Conservation (phyloP, 1,139 yeast species). For the Taphrina populina region DNA sequence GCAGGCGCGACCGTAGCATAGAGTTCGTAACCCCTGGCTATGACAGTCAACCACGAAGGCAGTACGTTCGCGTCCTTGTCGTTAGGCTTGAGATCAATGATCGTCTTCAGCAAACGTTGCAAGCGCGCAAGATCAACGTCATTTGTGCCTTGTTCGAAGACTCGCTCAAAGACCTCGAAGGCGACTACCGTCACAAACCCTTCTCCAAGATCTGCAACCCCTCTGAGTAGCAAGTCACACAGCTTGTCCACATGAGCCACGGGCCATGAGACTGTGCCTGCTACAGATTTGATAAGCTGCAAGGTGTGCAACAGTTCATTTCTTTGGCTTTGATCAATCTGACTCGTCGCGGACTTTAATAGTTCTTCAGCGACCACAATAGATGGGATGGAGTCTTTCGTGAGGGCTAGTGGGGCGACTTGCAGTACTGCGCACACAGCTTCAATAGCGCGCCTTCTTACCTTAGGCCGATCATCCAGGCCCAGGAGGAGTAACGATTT, state of each 20-base stretch:
- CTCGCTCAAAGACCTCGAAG: constrained; percentile 79
- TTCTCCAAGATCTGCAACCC: constrained; percentile 76
- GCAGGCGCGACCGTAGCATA: constrained; percentile 62
- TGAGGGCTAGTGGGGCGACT: constrained; percentile 41
- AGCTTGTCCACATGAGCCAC: constrained; percentile 62
- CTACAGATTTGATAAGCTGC: constrained; percentile 66
- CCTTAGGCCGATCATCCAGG: constrained; percentile 89
- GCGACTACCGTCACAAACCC: constrained; percentile 79
- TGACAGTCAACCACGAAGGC: constrained; percentile 92
- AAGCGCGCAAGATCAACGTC: constrained; percentile 59
- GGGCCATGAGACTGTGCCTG: constrained; percentile 79
- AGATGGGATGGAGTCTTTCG: constrained; percentile 24
- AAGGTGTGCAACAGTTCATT: constrained; percentile 82
- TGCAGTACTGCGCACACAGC: constrained; percentile 63
- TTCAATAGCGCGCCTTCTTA: constrained; percentile 91
- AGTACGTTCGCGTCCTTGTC: constrained; percentile 78
- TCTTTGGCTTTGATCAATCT: constrained; percentile 23
- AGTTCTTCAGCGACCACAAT: constrained; percentile 26
- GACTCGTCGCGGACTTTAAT: constrained; percentile 23
- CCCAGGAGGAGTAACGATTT: constrained; percentile 77
- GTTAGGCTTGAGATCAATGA: constrained; percentile 78
- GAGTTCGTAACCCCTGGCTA: constrained; percentile 79
- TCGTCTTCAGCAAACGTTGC: constrained; percentile 57
- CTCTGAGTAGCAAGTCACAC: constrained; percentile 69
- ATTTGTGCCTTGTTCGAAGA: constrained; percentile 69